These are phyloP conservation scores for Capsella bursapastoris DNA, from an alignment of 345 rosid genomes.

Conservation along the genomic window DNA sequence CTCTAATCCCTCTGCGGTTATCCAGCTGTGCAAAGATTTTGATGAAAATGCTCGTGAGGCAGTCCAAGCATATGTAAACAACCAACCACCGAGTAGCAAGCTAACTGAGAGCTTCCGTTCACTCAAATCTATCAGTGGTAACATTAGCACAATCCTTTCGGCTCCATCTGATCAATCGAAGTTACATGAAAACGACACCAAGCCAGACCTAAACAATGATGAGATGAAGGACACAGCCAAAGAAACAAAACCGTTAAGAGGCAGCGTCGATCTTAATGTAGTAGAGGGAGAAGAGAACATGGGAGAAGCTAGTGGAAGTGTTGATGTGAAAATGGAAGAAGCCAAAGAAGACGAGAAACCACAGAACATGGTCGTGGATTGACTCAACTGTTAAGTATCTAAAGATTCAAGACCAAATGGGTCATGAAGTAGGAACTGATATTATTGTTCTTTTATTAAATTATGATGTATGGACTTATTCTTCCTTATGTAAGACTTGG, in stretches of 20 bases:
- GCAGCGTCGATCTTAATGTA: conserved; percentile 41
- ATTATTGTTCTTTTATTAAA: neutral
- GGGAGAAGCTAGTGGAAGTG: conserved; percentile 39
- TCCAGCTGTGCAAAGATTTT: conserved; percentile 68
- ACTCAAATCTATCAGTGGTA: conserved; percentile 51
- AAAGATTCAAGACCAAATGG: conserved; percentile 21
- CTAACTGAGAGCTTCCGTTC: conserved; percentile 60
- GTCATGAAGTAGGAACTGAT: conserved; percentile 25
- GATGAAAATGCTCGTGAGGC: conserved; percentile 58
- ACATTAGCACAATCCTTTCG: conserved; percentile 56
- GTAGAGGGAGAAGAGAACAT: conserved; percentile 41
- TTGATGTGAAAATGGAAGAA: conserved; percentile 46
- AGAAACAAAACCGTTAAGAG: conserved; percentile 41
- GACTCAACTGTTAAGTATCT: conserved; percentile 24
- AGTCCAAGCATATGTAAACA: conserved; percentile 48
- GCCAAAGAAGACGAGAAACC: conserved; percentile 34
- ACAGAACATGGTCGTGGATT: conserved; percentile 20
- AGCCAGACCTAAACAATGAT: conserved; percentile 36
- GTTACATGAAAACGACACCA: conserved; percentile 38
- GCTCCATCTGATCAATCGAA: conserved; percentile 39
- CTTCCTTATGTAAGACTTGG: conserved; percentile 14
- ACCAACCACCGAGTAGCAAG: conserved; percentile 46
- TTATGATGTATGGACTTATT: conserved; percentile 7
- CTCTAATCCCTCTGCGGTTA: conserved; percentile 15
- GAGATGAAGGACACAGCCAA: conserved; percentile 38